A percentile compares a stretch with the other conserved stretches of the same genome.
Evolutionary conservation across 768 basidiomycete species (phyloP).

Genomic region (Agaricus blazei): DNA sequence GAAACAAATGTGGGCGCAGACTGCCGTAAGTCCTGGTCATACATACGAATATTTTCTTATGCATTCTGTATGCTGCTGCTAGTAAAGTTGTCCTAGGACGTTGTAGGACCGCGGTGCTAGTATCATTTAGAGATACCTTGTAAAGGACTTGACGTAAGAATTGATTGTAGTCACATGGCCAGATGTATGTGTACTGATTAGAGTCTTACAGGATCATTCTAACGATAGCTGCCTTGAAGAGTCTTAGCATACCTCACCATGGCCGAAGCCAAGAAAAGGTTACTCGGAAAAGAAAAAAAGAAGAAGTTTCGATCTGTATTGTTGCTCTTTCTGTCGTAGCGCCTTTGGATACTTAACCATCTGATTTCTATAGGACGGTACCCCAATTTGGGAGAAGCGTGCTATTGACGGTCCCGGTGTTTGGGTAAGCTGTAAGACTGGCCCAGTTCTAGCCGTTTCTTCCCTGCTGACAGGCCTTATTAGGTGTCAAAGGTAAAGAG

Average conservation of each 20-base stretch:
- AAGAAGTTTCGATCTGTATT: slow-evolving; percentile 51
- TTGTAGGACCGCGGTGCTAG: too few species aligned
- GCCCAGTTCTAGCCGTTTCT: background rate
- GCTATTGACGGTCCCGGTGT: slow-evolving; percentile 76
- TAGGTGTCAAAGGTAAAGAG: slow-evolving; percentile 77
- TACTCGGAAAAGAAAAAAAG: slow-evolving; percentile 27
- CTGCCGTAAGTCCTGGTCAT: too few species aligned
- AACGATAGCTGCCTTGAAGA: background rate
- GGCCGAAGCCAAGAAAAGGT: slow-evolving; percentile 24
- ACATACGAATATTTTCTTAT: too few species aligned
- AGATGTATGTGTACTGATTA: background rate
- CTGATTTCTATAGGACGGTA: slow-evolving; percentile 48
- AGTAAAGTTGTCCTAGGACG: too few species aligned
- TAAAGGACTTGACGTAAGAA: background rate
- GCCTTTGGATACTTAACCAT: background rate
- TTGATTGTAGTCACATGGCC: background rate
- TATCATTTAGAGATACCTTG: too few species aligned
- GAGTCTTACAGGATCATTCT: background rate
- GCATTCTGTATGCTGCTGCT: too few species aligned
- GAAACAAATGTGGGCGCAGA: too few species aligned
- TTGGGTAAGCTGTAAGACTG: slow-evolving; percentile 68
- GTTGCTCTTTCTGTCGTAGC: background rate
- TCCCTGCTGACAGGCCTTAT: background rate
- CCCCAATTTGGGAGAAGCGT: slow-evolving; percentile 59
- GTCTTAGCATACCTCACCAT: slow-evolving; percentile 10